Percentiles rank a stretch among this genome's conserved stretches.
Conservation (phyloP, 2,329 filamentous ascomycete species). For the Calonectria pteridis region DNA sequence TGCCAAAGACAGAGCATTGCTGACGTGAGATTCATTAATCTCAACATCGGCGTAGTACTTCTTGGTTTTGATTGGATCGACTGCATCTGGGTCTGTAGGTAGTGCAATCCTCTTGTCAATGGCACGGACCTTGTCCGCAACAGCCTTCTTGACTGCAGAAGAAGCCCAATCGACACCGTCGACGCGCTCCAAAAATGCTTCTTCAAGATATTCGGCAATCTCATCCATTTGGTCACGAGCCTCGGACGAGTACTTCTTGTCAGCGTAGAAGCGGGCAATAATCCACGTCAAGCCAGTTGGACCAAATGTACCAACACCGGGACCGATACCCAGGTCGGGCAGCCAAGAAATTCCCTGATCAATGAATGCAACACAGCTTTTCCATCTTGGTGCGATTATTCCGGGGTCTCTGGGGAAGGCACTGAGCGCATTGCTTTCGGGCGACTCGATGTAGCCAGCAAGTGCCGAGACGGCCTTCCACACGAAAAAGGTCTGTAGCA, state of each 20-base stretch:
- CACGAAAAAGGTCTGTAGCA: constrained; percentile 70
- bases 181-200: constrained; percentile 72
- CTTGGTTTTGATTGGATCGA: constrained; percentile 66
- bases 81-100: constrained; percentile 72
- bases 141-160: constrained; percentile 67
- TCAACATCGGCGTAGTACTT: constrained; percentile 68
- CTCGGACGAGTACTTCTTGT: constrained; percentile 75
- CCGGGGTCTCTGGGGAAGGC: constrained; percentile 60
- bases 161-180: constrained; percentile 75
- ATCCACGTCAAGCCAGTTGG: constrained; percentile 71
- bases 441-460: constrained; percentile 66
- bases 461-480: constrained; percentile 73
- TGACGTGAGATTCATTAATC: constrained; percentile 66
- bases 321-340: fast-evolving
- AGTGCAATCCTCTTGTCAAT: constrained; percentile 79
- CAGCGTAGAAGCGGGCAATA: constrained; percentile 77
- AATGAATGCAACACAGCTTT: constrained; percentile 12
- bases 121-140: constrained; percentile 74
- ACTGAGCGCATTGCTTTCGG: constrained; percentile 70
- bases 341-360: constrained; percentile 28
- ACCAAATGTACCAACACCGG: neutral
- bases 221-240: constrained; percentile 76
- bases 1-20: constrained; percentile 66
- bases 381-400: constrained; percentile 21
- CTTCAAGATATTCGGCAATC: constrained; percentile 78